Evolutionary conservation across 2,329 filamentous ascomycete genomes (phyloP), one percentile per base, ranked within the genome.

Genomic region (Trichothecium roseum): DNA sequence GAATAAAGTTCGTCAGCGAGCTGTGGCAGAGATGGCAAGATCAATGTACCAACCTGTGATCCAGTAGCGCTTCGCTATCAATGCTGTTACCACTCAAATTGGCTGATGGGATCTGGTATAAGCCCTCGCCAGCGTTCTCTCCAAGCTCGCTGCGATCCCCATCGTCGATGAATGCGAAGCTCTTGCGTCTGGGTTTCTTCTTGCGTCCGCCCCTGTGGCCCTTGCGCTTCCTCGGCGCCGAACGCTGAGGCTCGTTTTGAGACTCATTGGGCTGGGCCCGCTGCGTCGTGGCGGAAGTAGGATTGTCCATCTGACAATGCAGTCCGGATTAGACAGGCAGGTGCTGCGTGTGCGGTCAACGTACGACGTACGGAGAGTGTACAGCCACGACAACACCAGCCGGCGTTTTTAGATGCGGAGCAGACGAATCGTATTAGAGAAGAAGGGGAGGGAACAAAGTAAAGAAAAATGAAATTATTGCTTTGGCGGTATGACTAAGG

Each of bases 51-150:
- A 61, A 83, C 78, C 86, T 75, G 57, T 96, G 89, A 58, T 96
- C 89, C 14, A 96, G 64, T 45, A 96, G 63, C 7, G 76, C 80
- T 53, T 94, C 81, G 55, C 87, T 95, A 46, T 95, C 89, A 43
- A 96, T 64, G 56, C 89, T 96, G 1, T 84, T 87, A 48, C 72
- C 79, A 61, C 89, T 96, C 43, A 79, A 53, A 52, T 83, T 85
- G 30, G 63, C 59, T 7, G 64, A 52, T 35, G 63, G 57, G 39
- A 69, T 53, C 45, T 63, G 55, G 51, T 74, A 74, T 52, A 75
- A 68, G 31, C 57, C 62, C 40, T 63, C 53, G 38, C 56, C 45
- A 12, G 54, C 42, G 24, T 52, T 48, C 16, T 51, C 46, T 10
- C 35, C 35, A 18, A 28, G 26, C 30, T 54, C 53, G 30, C 50